Evolutionary conservation across 495 filamentous ascomycete species (phyloP).

Genomic region (Trichocladium antarcticum): DNA sequence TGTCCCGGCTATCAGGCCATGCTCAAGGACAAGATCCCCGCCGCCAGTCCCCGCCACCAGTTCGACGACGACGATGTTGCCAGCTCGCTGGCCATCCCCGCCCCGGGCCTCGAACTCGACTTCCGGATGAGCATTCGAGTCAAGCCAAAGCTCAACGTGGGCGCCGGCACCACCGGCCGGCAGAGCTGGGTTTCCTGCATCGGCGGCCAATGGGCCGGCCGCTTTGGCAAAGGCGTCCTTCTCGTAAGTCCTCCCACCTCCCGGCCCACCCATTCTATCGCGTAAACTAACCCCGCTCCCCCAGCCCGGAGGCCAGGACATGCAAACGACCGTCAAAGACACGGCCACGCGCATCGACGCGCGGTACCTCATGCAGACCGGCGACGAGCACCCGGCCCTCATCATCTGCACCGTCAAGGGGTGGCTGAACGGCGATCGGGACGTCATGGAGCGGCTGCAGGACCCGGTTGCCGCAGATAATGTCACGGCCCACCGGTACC

Average conservation of each 20-base stretch:
- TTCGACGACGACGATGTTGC: slow-evolving; percentile 25
- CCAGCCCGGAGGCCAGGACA: slow-evolving; percentile 23
- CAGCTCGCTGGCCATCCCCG: slow-evolving; percentile 18
- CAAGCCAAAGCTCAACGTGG: slow-evolving; percentile 23
- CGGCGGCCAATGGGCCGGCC: slow-evolving; percentile 24
- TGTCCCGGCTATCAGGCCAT: slow-evolving; percentile 19
- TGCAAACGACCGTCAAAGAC: slow-evolving; percentile 19
- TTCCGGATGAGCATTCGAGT: slow-evolving; percentile 24
- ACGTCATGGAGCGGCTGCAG: slow-evolving; percentile 24
- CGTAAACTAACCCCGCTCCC: background rate
- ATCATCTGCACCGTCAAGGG: slow-evolving; percentile 24
- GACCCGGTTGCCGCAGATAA: slow-evolving; percentile 24
- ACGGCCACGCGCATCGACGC: slow-evolving; percentile 20
- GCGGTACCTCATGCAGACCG: slow-evolving; percentile 23
- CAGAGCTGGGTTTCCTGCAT: slow-evolving; percentile 22
- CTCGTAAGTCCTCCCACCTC: slow-evolving; percentile 7
- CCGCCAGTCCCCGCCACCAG: slow-evolving; percentile 22
- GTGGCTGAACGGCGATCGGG: slow-evolving; percentile 23
- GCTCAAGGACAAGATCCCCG: slow-evolving; percentile 22
- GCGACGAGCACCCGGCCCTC: slow-evolving; percentile 21
- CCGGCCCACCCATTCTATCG: background rate
- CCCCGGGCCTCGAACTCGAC: slow-evolving; percentile 20
- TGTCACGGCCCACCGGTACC: slow-evolving; percentile 21
- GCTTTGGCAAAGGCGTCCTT: slow-evolving; percentile 24
- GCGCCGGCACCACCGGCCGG: slow-evolving; percentile 10